Percentiles rank a stretch among this genome's conserved stretches.
Conservation (phyloP, 176 grass and related monocot species). For the Oryza punctata region DNA sequence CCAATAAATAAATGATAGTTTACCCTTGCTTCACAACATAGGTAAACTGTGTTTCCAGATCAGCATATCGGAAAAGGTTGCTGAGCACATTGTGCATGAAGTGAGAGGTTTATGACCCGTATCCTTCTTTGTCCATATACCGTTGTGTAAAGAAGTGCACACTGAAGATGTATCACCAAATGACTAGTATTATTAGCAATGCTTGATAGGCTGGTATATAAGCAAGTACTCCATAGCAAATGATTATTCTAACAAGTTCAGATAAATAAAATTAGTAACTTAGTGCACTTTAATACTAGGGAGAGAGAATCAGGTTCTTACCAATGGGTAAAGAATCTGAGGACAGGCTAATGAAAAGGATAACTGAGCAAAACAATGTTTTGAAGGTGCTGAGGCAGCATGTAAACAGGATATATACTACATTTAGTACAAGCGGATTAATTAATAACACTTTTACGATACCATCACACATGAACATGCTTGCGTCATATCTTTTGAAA, state of each 20-base stretch:
- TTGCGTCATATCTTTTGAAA: background rate
- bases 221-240: background rate
- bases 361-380: background rate
- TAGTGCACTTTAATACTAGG: background rate
- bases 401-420: background rate
- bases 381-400: background rate
- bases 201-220: background rate
- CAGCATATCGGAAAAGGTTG: slow-evolving; percentile 81
- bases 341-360: background rate
- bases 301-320: background rate
- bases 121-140: slow-evolving; percentile 90
- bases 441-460: background rate
- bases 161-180: slow-evolving; percentile 56
- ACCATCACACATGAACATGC: background rate
- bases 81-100: slow-evolving; percentile 72
- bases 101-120: slow-evolving; percentile 80
- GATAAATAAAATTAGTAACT: slow-evolving; percentile 5
- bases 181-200: background rate
- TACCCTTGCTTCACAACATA: slow-evolving; percentile 86
- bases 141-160: slow-evolving; percentile 78
- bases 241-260: background rate
- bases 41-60: slow-evolving; percentile 77
- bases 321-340: background rate
- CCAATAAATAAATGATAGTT: slow-evolving; percentile 16
- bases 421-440: background rate